phyloP scores from a whole-genome alignment of 2,329 filamentous ascomycete genomes.

The Aspergillus phoenicis region DNA sequence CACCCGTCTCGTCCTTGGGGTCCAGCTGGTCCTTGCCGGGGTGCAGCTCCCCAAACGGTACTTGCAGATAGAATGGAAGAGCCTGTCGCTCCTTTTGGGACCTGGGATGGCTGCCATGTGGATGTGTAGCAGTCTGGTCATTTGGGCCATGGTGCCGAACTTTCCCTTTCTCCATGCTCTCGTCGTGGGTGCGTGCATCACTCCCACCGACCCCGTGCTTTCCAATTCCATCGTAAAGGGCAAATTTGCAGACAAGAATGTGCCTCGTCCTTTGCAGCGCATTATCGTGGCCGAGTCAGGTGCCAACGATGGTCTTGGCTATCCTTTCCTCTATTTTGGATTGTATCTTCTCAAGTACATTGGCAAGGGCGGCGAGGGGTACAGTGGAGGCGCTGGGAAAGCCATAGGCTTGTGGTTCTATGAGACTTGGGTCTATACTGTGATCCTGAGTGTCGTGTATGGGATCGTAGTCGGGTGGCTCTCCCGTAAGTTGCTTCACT shows the following conservation, averaged over 20 bases:
- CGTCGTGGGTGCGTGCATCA: slow-evolving; percentile 81
- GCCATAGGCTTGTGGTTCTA: slow-evolving; percentile 82
- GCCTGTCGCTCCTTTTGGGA: slow-evolving; percentile 72
- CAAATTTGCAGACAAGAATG: slow-evolving; percentile 88
- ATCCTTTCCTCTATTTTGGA: slow-evolving; percentile 84
- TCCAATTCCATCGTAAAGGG: slow-evolving; percentile 92
- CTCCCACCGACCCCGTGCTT: slow-evolving; percentile 84
- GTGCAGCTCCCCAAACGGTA: slow-evolving; percentile 86
- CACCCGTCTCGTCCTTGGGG: slow-evolving; percentile 80
- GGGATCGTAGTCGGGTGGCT: slow-evolving; percentile 78
- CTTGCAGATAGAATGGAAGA: slow-evolving; percentile 74
- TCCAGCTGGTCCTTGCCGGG: slow-evolving; percentile 86
- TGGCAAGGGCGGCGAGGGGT: slow-evolving; percentile 58
- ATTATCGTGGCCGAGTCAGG: slow-evolving; percentile 82
- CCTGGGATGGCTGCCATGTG: slow-evolving; percentile 88
- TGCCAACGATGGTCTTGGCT: slow-evolving; percentile 85
- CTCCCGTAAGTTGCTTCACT: slow-evolving; percentile 79
- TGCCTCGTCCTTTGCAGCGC: slow-evolving; percentile 77
- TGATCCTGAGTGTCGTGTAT: slow-evolving; percentile 76
- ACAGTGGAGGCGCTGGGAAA: slow-evolving; percentile 61
- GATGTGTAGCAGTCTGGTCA: slow-evolving; percentile 74
- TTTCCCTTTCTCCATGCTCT: slow-evolving; percentile 76
- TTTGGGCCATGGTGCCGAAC: slow-evolving; percentile 75
- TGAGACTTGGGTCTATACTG: slow-evolving; percentile 82
- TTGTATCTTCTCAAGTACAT: slow-evolving; percentile 80